Percentiles rank a stretch among this genome's conserved stretches.
phyloP scores from a whole-genome alignment of 75 land plant genomes.

The Pinus tabuliformis region DNA sequence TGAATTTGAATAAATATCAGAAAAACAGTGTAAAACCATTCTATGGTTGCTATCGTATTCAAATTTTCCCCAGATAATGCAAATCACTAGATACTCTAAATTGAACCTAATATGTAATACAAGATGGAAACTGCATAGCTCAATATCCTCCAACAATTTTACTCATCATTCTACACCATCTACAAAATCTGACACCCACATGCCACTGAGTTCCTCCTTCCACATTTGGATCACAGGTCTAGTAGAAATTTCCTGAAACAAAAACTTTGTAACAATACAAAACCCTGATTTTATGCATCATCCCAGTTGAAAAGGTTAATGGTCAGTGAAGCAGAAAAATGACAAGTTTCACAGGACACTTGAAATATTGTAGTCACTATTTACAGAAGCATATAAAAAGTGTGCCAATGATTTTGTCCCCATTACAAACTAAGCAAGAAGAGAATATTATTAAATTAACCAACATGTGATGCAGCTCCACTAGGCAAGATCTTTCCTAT shows the following conservation, averaged over 20 bases:
- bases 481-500: not conserved
- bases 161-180: not conserved
- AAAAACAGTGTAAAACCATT: too few relatives aligned
- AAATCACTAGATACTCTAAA: not conserved
- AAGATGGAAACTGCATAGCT: not conserved
- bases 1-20: too few relatives aligned
- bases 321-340: not conserved
- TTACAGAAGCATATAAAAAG: not conserved
- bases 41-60: too few relatives aligned
- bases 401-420: not conserved
- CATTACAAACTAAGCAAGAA: not conserved
- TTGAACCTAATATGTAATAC: not conserved
- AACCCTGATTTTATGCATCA: not conserved
- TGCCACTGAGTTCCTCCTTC: not conserved
- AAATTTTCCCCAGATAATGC: not conserved
- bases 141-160: not conserved
- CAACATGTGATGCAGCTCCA: not conserved
- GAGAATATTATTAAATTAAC: not conserved
- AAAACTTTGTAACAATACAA: not conserved
- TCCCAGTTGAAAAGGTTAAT: not conserved
- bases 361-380: not conserved
- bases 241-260: not conserved
- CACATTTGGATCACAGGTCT: not conserved
- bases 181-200: not conserved
- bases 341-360: not conserved